Conservation (phyloP, 768 basidiomycete species). For the Boletus sp. region DNA sequence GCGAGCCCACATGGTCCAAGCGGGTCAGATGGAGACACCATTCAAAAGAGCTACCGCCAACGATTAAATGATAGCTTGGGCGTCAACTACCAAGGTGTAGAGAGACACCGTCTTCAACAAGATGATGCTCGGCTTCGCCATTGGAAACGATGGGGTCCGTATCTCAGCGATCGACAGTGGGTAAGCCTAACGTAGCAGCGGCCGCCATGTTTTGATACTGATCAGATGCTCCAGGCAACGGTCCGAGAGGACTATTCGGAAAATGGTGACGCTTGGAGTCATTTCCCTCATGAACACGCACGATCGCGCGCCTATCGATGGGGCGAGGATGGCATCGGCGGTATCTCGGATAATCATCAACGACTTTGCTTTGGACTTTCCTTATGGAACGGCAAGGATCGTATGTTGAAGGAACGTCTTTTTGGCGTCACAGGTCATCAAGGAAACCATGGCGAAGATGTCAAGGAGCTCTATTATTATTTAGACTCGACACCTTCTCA, state of each 20-base stretch:
- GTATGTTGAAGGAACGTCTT: conserved; percentile 93
- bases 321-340: conserved; percentile 98
- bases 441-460: conserved; percentile 99
- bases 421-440: conserved; percentile 97
- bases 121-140: conserved; percentile 78
- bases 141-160: conserved; percentile 99
- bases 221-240: conserved; percentile 65
- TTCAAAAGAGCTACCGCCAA: conserved; percentile 53
- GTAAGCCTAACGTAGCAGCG: conserved; percentile 42
- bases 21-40: conserved; percentile 8
- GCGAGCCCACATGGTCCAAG: conserved; percentile 24
- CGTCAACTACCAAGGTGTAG: conserved; percentile 71
- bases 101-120: conserved; percentile 82
- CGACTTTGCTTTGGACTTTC: conserved; percentile 87
- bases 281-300: conserved; percentile 92
- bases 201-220: conserved; percentile 4
- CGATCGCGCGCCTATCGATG: conserved; percentile 95
- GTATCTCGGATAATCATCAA: conserved; percentile 96
- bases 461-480: conserved; percentile 99
- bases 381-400: conserved; percentile 93
- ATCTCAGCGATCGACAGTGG: conserved; percentile 97
- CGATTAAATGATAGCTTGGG: conserved; percentile 65
- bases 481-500: conserved; percentile 98
- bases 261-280: conserved; percentile 94
- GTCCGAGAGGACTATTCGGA: conserved; percentile 98